Evolutionary conservation across 768 basidiomycete species (phyloP).

Genomic region (Rhodosporidiobolus sp.): DNA sequence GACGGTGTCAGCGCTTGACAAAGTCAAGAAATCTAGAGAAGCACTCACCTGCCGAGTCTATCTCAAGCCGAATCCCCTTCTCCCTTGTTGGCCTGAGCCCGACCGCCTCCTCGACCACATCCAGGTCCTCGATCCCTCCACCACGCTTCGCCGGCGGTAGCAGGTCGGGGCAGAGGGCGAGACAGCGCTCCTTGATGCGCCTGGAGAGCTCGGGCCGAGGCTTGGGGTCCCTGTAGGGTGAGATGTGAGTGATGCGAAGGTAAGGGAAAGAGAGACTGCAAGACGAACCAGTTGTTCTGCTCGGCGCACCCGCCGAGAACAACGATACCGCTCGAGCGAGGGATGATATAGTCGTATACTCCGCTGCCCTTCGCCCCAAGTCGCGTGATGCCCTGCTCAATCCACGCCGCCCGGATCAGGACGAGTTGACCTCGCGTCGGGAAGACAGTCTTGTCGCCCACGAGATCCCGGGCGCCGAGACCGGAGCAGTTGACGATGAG

Average conservation of each 20-base stretch:
- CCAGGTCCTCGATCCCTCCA: constrained; percentile 49
- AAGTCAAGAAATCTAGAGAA: too few species aligned
- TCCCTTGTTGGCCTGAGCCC: constrained; percentile 67
- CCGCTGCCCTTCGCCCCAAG: constrained; percentile 47
- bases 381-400: constrained; percentile 51
- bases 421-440: constrained; percentile 52
- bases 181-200: constrained; percentile 30
- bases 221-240: constrained; percentile 21
- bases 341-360: constrained; percentile 49
- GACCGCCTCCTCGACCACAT: constrained; percentile 54
- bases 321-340: constrained; percentile 48
- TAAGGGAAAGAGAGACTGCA: not conserved
- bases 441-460: constrained; percentile 55
- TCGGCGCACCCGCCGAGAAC: constrained; percentile 50
- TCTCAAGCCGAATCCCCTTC: constrained; percentile 64
- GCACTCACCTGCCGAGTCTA: constrained; percentile 44
- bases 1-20: not conserved
- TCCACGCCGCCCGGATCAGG: constrained; percentile 43
- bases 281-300: constrained; percentile 38
- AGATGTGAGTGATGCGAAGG: not conserved
- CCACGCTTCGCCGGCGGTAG: constrained; percentile 32
- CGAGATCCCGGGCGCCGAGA: constrained; percentile 58
- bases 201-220: constrained; percentile 24
- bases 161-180: constrained; percentile 31
- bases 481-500: constrained; percentile 71